Evolutionary conservation across 2,329 filamentous ascomycete species (phyloP), one percentile per base, ranked within the genome.

Genomic region (Pseudodiploospora longispora): DNA sequence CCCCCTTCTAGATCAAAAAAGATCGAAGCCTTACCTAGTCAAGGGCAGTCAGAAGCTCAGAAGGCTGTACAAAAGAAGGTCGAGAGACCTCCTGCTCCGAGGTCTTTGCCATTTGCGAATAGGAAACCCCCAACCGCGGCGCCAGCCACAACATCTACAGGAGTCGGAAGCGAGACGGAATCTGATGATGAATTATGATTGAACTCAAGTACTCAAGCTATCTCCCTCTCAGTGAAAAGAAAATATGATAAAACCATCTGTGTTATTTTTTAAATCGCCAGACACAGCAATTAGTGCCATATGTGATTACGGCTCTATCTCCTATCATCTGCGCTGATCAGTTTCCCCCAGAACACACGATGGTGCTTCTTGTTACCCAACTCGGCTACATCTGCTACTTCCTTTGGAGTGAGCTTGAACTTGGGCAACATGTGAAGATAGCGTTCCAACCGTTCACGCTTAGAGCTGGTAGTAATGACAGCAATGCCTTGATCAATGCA

Each of bases 351-450:
- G 57, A 78, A 85, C 0, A 63, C 74, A 30, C 81, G 70, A 54
- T 66, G 79, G 59, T 85, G 76, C 64, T 81, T 82, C 66, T 78
- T 57, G 51, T 66, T 66, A 1, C 82, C 82, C 32, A 72, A 54
- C 52, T 74, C 67, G 1, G 69, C 57, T 48, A 85, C 78, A 42
- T 74, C 69, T 38, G 71, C 60, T 9, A 84, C 64, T 60, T 85
- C 82, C 43, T 71, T 67, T 0, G 71, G 65, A 8, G 76, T 79
- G 50, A 85, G 64, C 65, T 78, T 76, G 55, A 84, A 82, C 37
- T 54, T 63, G 36, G 65, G 69, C 50, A 76, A 48, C 50, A 69
- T 70, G n/a, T 61, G 55, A 46, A 78, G 51, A 54, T 76, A 82
- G n/a, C 68, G 67, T 56, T 74, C 67, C 48, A 85, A 62, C 40